Base-by-base conservation (phyloP, 2,329 filamentous ascomycete genomes). In the Furcasterigmium sp. region DNA sequence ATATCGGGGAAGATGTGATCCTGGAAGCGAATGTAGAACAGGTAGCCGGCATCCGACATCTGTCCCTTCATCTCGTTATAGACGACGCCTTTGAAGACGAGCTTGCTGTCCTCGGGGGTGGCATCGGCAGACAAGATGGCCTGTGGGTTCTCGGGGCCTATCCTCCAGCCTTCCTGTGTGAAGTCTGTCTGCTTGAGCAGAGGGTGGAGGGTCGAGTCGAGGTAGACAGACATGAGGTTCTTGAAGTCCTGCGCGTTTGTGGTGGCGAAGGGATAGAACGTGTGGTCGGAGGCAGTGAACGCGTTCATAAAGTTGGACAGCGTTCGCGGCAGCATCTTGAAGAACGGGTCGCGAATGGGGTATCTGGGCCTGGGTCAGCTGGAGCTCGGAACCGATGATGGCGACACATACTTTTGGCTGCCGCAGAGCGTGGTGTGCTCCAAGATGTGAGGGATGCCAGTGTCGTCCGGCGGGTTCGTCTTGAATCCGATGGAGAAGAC, bases 251-350 rank as follows among this genome's bases (percentile, higher is more conserved):
- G 89, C 17, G 81, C 75, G 57, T 98, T 98, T 19, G 93, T 98
- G 3, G 93, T 98, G 44, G 93, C 91, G 64, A 98, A 98, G 2
- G 93, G 93, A 60, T 98, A 98, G 53, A 89, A 95, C 10, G 93
- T 98, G 63, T 98, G 91, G 58, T 97, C 91, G 18, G 90, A 86
- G 20, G 91, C 90, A 34, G 93, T 98, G 61, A 97, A 95, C 48
- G 93, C 93, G 64, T 98, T 98, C 93, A 98, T 98, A 61, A 96
- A 98, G 67, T 97, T 98, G 51, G 93, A 96, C n/a, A 98, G 76
- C 5, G 93, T 96, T 54, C 93, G 83, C 18, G 93, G 93, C 20
- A 98, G 78, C 93, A 98, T 98, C 77, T 97, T 98, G 75, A 98
- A 98, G 74, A 98, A 98, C 0, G 93, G 93, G 59, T 98, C 93